A percentile compares a stretch with the other conserved stretches of the same genome.
phyloP scores from a whole-genome alignment of 257 asterid genomes.

The Salvia rosmarinus region DNA sequence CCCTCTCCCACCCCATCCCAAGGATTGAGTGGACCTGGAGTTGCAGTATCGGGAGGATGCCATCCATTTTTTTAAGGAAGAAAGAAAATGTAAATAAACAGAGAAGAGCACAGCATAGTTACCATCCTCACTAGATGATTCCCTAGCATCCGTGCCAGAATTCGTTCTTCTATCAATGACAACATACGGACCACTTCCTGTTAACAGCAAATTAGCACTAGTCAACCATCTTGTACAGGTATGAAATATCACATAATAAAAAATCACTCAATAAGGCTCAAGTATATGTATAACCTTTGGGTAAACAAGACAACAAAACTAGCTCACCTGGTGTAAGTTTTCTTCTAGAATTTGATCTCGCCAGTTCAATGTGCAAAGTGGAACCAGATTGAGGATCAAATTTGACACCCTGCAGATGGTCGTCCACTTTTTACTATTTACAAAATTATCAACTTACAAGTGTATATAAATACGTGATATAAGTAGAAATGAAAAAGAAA shows the following conservation, averaged over 20 bases:
- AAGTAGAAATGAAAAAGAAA: not conserved
- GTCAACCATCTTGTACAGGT: slow-evolving; percentile 25
- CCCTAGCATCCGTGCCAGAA: slow-evolving; percentile 53
- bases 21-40: not conserved
- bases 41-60: not conserved
- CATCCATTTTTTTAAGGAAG: slow-evolving; percentile 10
- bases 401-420: slow-evolving; percentile 64
- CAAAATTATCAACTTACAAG: slow-evolving; percentile 15
- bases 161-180: slow-evolving; percentile 80
- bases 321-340: slow-evolving; percentile 71
- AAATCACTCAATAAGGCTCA: not conserved
- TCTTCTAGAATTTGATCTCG: slow-evolving; percentile 95
- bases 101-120: slow-evolving; percentile 23
- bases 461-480: not conserved
- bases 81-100: slow-evolving; percentile 4
- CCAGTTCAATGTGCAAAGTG: slow-evolving; percentile 89
- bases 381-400: slow-evolving; percentile 96
- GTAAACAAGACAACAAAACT: not conserved
- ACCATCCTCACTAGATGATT: slow-evolving; percentile 83
- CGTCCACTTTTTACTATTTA: slow-evolving; percentile 2
- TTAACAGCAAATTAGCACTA: slow-evolving; percentile 29
- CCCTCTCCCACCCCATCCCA: not conserved
- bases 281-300: not conserved
- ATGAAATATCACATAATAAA: slow-evolving; percentile 29
- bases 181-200: slow-evolving; percentile 95